Conservation (phyloP, 768 basidiomycete species). For the Termitomyces titanicus region DNA sequence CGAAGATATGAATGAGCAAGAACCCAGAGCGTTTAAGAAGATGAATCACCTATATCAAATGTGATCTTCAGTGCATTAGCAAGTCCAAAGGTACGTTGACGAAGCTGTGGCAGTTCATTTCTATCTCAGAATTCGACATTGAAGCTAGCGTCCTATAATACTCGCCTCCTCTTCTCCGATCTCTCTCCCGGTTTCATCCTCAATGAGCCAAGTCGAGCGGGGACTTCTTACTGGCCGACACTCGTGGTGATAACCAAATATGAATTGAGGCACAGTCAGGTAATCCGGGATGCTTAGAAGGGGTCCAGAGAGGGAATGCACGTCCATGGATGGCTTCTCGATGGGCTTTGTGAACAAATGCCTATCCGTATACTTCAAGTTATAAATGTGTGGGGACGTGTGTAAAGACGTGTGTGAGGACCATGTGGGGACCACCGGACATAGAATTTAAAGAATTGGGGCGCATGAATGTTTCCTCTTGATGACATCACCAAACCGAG, state of each 20-base stretch:
- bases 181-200: constrained; percentile 42
- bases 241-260: constrained; percentile 42
- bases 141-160: not conserved
- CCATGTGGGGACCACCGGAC: too few species aligned
- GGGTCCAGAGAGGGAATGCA: constrained; percentile 22
- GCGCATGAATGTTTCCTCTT: too few species aligned
- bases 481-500: too few species aligned
- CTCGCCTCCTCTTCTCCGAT: constrained; percentile 35
- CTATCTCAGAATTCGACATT: too few species aligned
- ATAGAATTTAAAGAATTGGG: too few species aligned
- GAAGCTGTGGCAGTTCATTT: constrained; percentile 33
- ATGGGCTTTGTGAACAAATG: too few species aligned
- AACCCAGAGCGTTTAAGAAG: too few species aligned
- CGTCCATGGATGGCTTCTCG: too few species aligned
- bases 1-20: not conserved
- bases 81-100: constrained; percentile 41
- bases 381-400: too few species aligned
- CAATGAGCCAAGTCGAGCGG: constrained; percentile 45
- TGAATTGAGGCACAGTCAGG: constrained; percentile 50
- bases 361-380: too few species aligned
- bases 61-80: constrained; percentile 41
- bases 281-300: constrained; percentile 47
- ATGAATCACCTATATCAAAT: constrained; percentile 44
- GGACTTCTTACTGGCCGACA: constrained; percentile 32
- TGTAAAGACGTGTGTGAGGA: too few species aligned